A percentile compares a stretch with the other conserved stretches of the same genome.
These are phyloP conservation scores for Gamarada debralockiae DNA, from an alignment of 495 filamentous ascomycete species.

Conservation along the genomic window DNA sequence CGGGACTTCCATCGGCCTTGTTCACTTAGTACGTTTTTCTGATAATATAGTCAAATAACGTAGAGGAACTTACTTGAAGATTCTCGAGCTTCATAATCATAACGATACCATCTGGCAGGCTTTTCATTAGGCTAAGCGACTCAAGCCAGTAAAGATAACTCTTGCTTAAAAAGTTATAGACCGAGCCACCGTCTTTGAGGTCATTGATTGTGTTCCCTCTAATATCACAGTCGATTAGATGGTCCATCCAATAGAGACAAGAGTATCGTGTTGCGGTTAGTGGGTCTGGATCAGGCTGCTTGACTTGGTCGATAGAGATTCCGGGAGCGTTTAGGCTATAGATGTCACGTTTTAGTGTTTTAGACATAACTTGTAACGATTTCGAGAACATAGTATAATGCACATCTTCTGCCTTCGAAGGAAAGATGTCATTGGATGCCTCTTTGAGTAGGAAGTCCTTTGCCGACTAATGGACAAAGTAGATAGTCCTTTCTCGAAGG, in stretches of 20 bases:
- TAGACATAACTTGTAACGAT: slow-evolving; percentile 1
- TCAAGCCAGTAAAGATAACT: not conserved
- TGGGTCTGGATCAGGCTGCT: slow-evolving; percentile 7
- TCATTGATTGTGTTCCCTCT: too few relatives aligned
- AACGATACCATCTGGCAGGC: slow-evolving; percentile 6
- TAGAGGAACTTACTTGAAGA: slow-evolving; percentile 11
- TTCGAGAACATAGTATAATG: slow-evolving; percentile 7
- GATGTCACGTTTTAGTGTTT: not conserved
- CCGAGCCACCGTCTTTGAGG: too few relatives aligned
- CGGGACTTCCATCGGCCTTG: not conserved
- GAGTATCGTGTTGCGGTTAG: not conserved
- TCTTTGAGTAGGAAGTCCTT: slow-evolving; percentile 28
- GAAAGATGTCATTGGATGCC: slow-evolving; percentile 22
- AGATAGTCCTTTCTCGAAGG: slow-evolving; percentile 10
- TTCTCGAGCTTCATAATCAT: slow-evolving; percentile 15
- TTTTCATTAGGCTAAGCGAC: slow-evolving; percentile 5
- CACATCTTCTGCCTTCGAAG: slow-evolving; percentile 15
- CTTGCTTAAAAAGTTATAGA: slow-evolving; percentile 13
- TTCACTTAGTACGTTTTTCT: not conserved
- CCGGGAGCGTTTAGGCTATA: slow-evolving; percentile 3
- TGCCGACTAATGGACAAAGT: slow-evolving; percentile 29
- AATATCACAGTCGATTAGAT: too few relatives aligned
- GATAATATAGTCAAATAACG: not conserved
- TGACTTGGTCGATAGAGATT: slow-evolving; percentile 6
- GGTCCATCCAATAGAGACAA: too few relatives aligned